phyloP scores from a whole-genome alignment of 2,329 filamentous ascomycete genomes.

The Fusarium verrucosum region DNA sequence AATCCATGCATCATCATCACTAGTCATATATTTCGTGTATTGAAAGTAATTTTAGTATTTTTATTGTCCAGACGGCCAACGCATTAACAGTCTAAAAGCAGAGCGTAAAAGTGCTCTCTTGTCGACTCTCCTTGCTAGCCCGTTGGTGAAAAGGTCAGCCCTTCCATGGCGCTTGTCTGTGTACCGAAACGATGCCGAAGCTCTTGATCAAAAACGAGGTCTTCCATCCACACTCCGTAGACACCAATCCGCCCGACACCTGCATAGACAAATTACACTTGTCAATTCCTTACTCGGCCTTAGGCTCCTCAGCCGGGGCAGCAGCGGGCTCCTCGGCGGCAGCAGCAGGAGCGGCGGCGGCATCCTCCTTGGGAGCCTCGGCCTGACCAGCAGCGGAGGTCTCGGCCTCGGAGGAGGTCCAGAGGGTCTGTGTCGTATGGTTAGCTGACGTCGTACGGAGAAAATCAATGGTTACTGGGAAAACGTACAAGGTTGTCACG shows the following conservation, averaged over 20 bases:
- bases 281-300: constrained; percentile 66
- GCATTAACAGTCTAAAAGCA: constrained; percentile 66
- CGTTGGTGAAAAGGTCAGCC: constrained; percentile 51
- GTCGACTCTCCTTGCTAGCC: constrained; percentile 52
- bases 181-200: constrained; percentile 60
- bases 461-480: too few species aligned
- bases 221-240: constrained; percentile 72
- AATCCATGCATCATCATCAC: constrained; percentile 12
- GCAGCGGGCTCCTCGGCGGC: constrained; percentile 67
- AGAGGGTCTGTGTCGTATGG: constrained; percentile 77
- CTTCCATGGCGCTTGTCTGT: constrained; percentile 53
- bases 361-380: constrained; percentile 58
- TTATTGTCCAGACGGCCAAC: constrained; percentile 65
- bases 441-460: constrained; percentile 43
- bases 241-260: constrained; percentile 66
- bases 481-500: constrained; percentile 88
- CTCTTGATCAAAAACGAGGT: constrained; percentile 62
- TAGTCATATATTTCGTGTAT: constrained; percentile 43
- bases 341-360: constrained; percentile 62
- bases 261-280: constrained; percentile 45
- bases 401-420: constrained; percentile 99
- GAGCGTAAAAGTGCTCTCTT: constrained; percentile 61
- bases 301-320: constrained; percentile 69
- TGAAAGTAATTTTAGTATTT: constrained; percentile 60
- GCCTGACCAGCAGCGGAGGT: constrained; percentile 67